phyloP scores from a whole-genome alignment of 306 rosid species.

The Canavalia gladiata region DNA sequence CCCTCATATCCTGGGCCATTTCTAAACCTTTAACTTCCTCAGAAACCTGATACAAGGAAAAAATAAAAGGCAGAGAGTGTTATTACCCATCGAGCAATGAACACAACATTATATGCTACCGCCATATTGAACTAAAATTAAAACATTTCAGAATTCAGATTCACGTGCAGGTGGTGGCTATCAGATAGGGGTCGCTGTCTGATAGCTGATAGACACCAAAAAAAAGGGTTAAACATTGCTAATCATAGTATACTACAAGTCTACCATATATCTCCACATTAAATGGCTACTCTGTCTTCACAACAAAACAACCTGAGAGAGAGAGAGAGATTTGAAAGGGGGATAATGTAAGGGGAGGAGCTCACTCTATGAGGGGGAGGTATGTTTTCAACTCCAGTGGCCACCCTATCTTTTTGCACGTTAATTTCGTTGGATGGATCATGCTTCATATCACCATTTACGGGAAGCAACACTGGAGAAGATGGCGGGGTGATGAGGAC shows the following conservation, averaged over 20 bases:
- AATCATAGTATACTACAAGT: conserved; percentile 6
- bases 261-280: neutral
- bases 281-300: neutral
- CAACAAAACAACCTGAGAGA: conserved; percentile 15
- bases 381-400: conserved; percentile 80
- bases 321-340: conserved; percentile 20
- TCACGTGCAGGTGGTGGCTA: conserved; percentile 25
- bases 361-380: conserved; percentile 72
- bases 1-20: conserved; percentile 54
- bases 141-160: neutral
- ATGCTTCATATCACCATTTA: conserved; percentile 75
- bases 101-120: conserved; percentile 38
- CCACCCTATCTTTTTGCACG: conserved; percentile 65
- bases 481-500: conserved; percentile 68
- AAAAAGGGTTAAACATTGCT: conserved; percentile 1
- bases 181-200: neutral
- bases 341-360: conserved; percentile 19
- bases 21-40: conserved; percentile 65
- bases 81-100: conserved; percentile 30
- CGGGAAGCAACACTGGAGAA: conserved; percentile 74
- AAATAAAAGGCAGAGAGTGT: conserved; percentile 9
- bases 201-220: conserved; percentile 5
- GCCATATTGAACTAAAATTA: conserved; percentile 11
- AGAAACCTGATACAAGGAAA: conserved; percentile 54
- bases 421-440: conserved; percentile 59